Conservation (phyloP, 805 yeast genomes). For the Spathaspora passalidarum region DNA sequence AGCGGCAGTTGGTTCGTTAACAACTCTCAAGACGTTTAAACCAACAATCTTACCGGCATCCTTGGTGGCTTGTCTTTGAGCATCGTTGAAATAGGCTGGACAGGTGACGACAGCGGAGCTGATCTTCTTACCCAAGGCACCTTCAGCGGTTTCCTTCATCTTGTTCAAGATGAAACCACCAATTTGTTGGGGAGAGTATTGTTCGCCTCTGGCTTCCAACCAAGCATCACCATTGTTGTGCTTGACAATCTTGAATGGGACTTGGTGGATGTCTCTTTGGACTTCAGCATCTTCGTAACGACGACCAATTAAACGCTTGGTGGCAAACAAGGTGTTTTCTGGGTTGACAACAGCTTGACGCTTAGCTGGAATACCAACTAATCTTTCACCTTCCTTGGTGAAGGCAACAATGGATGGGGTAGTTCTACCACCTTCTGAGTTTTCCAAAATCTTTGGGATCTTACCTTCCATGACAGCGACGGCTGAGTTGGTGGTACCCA, state of each 20-base stretch:
- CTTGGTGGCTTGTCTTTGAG: conserved; percentile 92
- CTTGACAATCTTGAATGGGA: conserved; percentile 87
- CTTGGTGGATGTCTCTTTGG: conserved; percentile 81
- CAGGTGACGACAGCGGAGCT: conserved; percentile 90
- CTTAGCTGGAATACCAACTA: conserved; percentile 94
- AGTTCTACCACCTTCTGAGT: conserved; percentile 70
- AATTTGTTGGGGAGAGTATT: conserved; percentile 92
- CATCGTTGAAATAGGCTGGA: conserved; percentile 88
- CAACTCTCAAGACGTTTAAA: conserved; percentile 83
- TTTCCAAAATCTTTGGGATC: conserved; percentile 74
- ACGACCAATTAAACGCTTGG: conserved; percentile 93
- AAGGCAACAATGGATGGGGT: conserved; percentile 96
- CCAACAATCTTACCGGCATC: conserved; percentile 98
- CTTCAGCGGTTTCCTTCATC: conserved; percentile 98
- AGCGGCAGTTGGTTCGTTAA: conserved; percentile 90
- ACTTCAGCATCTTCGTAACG: conserved; percentile 88
- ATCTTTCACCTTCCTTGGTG: conserved; percentile 85
- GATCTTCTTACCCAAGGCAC: conserved; percentile 81
- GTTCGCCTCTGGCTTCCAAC: conserved; percentile 85
- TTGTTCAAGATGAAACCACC: conserved; percentile 92
- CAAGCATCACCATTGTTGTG: conserved; percentile 95
- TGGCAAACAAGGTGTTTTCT: conserved; percentile 89
- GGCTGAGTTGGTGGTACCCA: conserved; percentile 89
- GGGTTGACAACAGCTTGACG: conserved; percentile 96
- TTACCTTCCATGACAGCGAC: conserved; percentile 83